phyloP scores from a whole-genome alignment of 495 filamentous ascomycete genomes.

The Podospora pseudocomata region DNA sequence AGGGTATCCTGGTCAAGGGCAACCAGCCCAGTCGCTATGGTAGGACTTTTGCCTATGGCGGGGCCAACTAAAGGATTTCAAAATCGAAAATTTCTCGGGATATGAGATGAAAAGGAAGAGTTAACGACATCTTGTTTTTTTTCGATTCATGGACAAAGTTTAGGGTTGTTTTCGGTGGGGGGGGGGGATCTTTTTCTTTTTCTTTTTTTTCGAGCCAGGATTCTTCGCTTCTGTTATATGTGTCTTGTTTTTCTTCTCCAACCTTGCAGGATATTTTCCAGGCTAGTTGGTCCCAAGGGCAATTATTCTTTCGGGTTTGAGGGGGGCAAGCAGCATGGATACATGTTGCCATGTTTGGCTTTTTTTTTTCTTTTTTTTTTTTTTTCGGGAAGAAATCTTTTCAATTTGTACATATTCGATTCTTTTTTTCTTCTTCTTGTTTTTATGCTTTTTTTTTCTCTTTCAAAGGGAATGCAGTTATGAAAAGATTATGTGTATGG shows the following conservation, averaged over 20 bases:
- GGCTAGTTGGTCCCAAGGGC: not conserved
- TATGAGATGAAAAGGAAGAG: not conserved
- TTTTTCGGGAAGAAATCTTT: not conserved
- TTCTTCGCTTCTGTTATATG: constrained; percentile 19
- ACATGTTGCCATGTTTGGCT: not conserved
- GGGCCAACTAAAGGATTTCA: constrained; percentile 18
- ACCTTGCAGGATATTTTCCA: not conserved
- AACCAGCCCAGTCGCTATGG: constrained; percentile 38
- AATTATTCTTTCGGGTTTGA: not conserved
- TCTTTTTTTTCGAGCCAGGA: not conserved
- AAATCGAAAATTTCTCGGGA: constrained; percentile 8
- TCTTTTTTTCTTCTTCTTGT: not conserved
- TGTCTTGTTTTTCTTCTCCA: constrained; percentile 3
- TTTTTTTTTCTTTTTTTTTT: not conserved
- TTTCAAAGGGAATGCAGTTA: not conserved
- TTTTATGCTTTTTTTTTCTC: not conserved
- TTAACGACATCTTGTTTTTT: constrained; percentile 1
- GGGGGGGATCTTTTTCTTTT: not conserved
- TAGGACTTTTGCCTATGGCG: constrained; percentile 42
- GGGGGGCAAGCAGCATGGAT: not conserved
- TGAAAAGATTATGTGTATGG: not conserved
- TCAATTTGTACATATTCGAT: not conserved
- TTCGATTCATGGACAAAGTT: constrained; percentile 4
- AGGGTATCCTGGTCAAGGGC: constrained; percentile 46
- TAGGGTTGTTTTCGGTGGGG: not conserved